These are phyloP conservation scores for Diaporthe vexans DNA, from an alignment of 2,329 filamentous ascomycete genomes.

Conservation along the genomic window DNA sequence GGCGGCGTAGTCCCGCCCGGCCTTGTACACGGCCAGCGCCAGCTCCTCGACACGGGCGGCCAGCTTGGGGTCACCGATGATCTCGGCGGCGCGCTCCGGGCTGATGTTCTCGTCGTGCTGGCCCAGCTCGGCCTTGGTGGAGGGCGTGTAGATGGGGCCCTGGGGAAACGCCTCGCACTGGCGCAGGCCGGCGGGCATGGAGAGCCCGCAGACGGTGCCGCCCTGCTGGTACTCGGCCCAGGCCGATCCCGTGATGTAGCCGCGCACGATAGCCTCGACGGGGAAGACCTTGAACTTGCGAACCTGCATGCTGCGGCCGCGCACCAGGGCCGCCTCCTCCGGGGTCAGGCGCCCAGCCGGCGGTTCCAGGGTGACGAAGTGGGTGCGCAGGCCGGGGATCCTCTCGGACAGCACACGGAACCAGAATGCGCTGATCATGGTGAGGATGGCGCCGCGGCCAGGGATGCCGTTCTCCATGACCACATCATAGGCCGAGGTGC, in stretches of 20 bases:
- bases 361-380: conserved; percentile 64
- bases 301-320: conserved; percentile 82
- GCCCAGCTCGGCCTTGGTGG: conserved; percentile 86
- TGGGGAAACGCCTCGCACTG: conserved; percentile 78
- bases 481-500: conserved; percentile 96
- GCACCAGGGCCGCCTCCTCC: conserved; percentile 65
- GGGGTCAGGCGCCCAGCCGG: conserved; percentile 50
- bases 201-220: conserved; percentile 85
- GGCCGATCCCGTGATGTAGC: conserved; percentile 88
- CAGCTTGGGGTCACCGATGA: conserved; percentile 73
- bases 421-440: conserved; percentile 64
- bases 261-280: conserved; percentile 87
- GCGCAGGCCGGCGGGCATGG: conserved; percentile 75
- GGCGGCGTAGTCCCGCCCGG: conserved; percentile 73
- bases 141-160: conserved; percentile 80
- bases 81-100: conserved; percentile 72
- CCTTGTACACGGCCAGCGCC: conserved; percentile 73
- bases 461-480: conserved; percentile 80
- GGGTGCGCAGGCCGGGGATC: conserved; percentile 64
- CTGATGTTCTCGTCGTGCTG: conserved; percentile 89
- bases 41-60: conserved; percentile 76
- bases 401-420: conserved; percentile 62
- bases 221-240: conserved; percentile 81
- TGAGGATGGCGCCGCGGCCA: conserved; percentile 67
- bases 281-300: conserved; percentile 81